These are phyloP conservation scores for Suillus variegatus DNA, from an alignment of 768 basidiomycete genomes.

Conservation along the genomic window DNA sequence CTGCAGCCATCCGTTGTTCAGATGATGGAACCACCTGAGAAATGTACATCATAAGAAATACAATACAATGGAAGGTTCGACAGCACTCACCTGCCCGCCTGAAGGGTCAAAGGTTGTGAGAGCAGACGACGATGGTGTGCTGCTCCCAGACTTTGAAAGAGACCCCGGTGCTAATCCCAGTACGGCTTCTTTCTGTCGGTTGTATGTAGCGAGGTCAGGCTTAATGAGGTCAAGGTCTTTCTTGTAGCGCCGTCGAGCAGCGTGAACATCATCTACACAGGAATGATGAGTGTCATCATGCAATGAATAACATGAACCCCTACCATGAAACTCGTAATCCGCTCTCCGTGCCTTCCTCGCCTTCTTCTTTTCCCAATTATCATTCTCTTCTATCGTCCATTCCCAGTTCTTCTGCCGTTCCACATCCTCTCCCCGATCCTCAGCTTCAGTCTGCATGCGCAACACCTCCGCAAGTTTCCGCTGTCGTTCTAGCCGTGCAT, in stretches of 20 bases:
- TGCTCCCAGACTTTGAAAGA: conserved; percentile 44
- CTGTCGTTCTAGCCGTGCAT: conserved; percentile 84
- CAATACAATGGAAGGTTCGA: conserved; percentile 1
- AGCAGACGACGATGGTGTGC: conserved; percentile 33
- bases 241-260: conserved; percentile 88
- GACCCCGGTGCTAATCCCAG: conserved; percentile 75
- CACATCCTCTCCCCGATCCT: conserved; percentile 89
- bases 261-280: conserved; percentile 80
- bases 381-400: conserved; percentile 93
- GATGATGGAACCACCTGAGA: conserved; percentile 52
- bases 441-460: conserved; percentile 83
- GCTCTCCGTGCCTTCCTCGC: conserved; percentile 81
- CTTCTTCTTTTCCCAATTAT: conserved; percentile 92
- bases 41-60: conserved; percentile 13
- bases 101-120: conserved; percentile 55
- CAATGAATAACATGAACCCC: conserved; percentile 21
- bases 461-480: conserved; percentile 87
- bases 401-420: conserved; percentile 94
- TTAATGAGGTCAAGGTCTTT: conserved; percentile 88
- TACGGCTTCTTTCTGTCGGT: conserved; percentile 84
- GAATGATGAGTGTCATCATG: background rate
- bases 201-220: conserved; percentile 85
- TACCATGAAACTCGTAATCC: conserved; percentile 92
- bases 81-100: conserved; percentile 40
- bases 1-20: conserved; percentile 68